A percentile compares a stretch with the other conserved stretches of the same genome.
phyloP scores from a whole-genome alignment of 768 basidiomycete genomes.

The Hygrophoropsis aurantiaca region DNA sequence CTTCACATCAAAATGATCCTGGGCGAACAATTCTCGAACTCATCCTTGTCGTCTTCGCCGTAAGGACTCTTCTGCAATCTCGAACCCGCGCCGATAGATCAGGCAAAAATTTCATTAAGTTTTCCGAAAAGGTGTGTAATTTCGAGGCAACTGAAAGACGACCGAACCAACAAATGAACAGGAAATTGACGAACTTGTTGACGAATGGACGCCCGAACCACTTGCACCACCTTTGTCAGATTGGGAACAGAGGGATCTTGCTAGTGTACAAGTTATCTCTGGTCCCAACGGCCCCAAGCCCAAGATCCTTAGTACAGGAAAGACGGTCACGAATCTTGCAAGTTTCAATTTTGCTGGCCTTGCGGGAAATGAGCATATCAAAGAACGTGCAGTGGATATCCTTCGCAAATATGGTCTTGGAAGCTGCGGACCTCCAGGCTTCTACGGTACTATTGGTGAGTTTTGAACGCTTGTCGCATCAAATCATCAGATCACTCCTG shows the following conservation, averaged over 20 bases:
- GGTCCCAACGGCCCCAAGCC: slow-evolving; percentile 86
- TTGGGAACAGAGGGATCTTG: slow-evolving; percentile 67
- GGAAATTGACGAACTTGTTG: slow-evolving; percentile 97
- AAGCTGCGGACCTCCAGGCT: slow-evolving; percentile 94
- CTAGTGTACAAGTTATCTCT: slow-evolving; percentile 69
- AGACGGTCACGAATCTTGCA: slow-evolving; percentile 81
- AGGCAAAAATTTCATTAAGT: slow-evolving; percentile 87
- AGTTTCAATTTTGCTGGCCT: slow-evolving; percentile 92
- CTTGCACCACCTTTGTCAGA: slow-evolving; percentile 63
- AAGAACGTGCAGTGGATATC: slow-evolving; percentile 80
- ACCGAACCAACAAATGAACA: slow-evolving; percentile 27
- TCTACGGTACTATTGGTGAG: slow-evolving; percentile 94
- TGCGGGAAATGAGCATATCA: slow-evolving; percentile 84
- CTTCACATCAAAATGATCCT: slow-evolving; percentile 95
- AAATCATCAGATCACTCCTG: background rate
- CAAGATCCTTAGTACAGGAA: slow-evolving; percentile 68
- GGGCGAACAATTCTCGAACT: slow-evolving; percentile 88
- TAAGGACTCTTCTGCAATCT: slow-evolving; percentile 87
- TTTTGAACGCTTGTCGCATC: slow-evolving; percentile 5
- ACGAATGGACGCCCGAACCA: slow-evolving; percentile 91
- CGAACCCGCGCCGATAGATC: slow-evolving; percentile 83
- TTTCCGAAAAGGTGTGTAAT: slow-evolving; percentile 79
- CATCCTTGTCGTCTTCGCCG: slow-evolving; percentile 82
- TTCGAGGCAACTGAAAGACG: background rate
- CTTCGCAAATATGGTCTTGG: slow-evolving; percentile 90